A percentile compares a stretch with the other conserved stretches of the same genome.
These are phyloP conservation scores for Yarrowia sp. DNA, from an alignment of 805 yeast species.

Conservation along the genomic window DNA sequence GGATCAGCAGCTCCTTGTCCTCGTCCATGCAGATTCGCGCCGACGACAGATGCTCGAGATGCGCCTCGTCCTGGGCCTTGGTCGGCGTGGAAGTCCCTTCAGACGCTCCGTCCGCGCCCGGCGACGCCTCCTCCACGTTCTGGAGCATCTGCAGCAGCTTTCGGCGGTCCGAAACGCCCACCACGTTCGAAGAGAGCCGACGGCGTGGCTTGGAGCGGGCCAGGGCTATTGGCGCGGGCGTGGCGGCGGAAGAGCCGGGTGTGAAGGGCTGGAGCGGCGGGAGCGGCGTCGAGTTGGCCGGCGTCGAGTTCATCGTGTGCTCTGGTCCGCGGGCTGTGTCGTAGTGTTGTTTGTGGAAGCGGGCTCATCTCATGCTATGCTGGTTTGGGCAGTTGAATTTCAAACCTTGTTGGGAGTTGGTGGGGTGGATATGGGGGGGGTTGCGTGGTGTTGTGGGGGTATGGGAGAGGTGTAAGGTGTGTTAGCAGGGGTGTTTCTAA, in stretches of 20 bases:
- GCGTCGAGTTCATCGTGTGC: slow-evolving; percentile 14
- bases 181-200: slow-evolving; percentile 13
- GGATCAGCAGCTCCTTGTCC: slow-evolving; percentile 22
- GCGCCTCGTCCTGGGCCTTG: neutral
- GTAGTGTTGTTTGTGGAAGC: too few species aligned
- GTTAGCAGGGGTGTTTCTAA: too few species aligned
- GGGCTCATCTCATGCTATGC: too few species aligned
- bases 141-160: slow-evolving; percentile 17
- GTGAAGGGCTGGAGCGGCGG: slow-evolving; percentile 27
- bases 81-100: neutral
- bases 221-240: slow-evolving; percentile 14
- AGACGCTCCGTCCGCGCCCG: neutral
- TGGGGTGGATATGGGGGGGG: too few species aligned
- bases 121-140: slow-evolving; percentile 15
- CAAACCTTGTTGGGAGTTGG: too few species aligned
- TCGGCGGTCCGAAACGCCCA: neutral
- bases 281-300: slow-evolving; percentile 17
- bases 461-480: too few species aligned
- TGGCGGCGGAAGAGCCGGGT: slow-evolving; percentile 9
- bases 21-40: slow-evolving; percentile 17
- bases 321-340: too few species aligned
- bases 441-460: too few species aligned
- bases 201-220: neutral
- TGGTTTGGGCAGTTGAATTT: too few species aligned
- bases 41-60: slow-evolving; percentile 15